Base-by-base conservation (phyloP, 257 asterid species). In the Agastache rugosa region DNA sequence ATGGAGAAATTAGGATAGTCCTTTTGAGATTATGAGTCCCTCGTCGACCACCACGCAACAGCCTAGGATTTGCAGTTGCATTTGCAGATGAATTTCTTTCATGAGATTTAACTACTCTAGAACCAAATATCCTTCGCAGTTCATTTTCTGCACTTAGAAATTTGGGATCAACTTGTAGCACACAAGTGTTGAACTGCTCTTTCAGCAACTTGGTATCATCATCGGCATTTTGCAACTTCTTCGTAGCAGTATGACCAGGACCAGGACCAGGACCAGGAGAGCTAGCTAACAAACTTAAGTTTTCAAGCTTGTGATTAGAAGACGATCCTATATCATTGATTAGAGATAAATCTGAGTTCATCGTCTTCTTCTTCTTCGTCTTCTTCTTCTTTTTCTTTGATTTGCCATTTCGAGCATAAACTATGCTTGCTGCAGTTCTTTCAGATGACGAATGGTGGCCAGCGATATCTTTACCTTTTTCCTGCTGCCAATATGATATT, bases 61-160 rank as follows among this genome's bases (percentile, higher is more conserved):
- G 82, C 77, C 97, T 86, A 76, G 93, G 82, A 81, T 84, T 87
- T 77, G 79, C 92, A 73, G 88, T 69, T 76, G 77, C 77, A 60
- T 82, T 83, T 81, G 79, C 92, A 71, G 89, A 69, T 76, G 77
- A 78, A 60, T 82, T 83, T 81, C 81, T 89, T 78, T 90, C 97
- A 69, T 83, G 85, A 41, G 97, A 86, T 64, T 87, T 90, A 55
- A 94, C 97, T 63, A 94, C 97, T 82, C 74, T 86, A 61, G 96
- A 85, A 78, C 98, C 98, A 79, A 94, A 94, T 74, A 94, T 94
- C 82, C 97, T 88, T 60, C 96, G 87, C 71, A 94, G 73, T 87
- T 94, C 98, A 83, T 89, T 94, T 74, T 94, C 97, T 9, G 97
- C 97, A 83, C 80, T 86, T 10, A 94, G 96, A 83, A 82, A 87